Evolutionary conservation across 805 yeast genomes (phyloP), one percentile per base, ranked within the genome.

Genomic region (Yarrowia alimentaria): DNA sequence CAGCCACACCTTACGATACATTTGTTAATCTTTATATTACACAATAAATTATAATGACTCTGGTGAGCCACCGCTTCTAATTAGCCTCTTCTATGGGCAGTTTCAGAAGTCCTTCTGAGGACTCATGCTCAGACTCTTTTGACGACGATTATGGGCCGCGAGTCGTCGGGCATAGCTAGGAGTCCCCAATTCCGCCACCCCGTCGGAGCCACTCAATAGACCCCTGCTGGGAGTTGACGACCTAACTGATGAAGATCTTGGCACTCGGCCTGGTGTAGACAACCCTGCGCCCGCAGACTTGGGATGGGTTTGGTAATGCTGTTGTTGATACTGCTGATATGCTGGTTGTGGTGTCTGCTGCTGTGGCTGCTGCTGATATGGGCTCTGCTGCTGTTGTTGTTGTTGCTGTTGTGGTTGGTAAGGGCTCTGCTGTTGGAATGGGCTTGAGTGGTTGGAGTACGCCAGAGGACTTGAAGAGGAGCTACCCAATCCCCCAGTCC

Each of bases 371-470:
- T n/a, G n/a, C n/a, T n/a, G n/a, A n/a, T n/a, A n/a, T n/a, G 43
- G 43, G 29, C 13, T 6, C 11, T 25, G n/a, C n/a, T 25, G 24
- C 24, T 21, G 24, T 9, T 21, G 29, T 10, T n/a, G n/a, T 6
- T 25, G 29, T 12, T 25, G 29, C 8, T 24, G 21, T 14, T 24
- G 43, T 8, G 20, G 20, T 6, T 28, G 3, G 19, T 40, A 40
- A 2, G 47, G 47, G 11, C 47, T 40, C 47, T 40, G 47, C 19
- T 28, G n/a, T n/a, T n/a, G n/a, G n/a, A n/a, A n/a, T n/a, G n/a
- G n/a, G n/a, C n/a, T n/a, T n/a, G n/a, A n/a, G n/a, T n/a, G n/a
- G n/a, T n/a, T n/a, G n/a, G n/a, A n/a, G n/a, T n/a, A n/a, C n/a
- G n/a, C n/a, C n/a, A n/a, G n/a, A n/a, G n/a, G n/a, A n/a, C n/a